Percentiles rank a stretch among this genome's conserved stretches.
These are phyloP conservation scores for Panellus pusillus DNA, from an alignment of 768 basidiomycete genomes.

Conservation along the genomic window DNA sequence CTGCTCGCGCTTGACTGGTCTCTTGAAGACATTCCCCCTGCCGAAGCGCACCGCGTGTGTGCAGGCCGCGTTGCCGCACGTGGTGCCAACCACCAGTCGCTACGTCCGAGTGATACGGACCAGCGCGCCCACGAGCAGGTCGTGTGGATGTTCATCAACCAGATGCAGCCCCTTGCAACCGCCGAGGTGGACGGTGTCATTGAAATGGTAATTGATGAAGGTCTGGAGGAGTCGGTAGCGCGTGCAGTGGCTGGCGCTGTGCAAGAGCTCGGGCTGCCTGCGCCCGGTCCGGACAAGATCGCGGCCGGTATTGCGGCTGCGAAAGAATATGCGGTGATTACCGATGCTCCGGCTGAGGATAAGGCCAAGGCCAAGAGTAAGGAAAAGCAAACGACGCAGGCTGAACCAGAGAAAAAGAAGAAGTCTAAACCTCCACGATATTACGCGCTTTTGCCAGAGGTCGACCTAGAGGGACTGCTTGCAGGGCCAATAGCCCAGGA, in stretches of 20 bases:
- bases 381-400: slow-evolving; percentile 27
- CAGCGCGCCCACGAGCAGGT: slow-evolving; percentile 69
- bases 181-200: slow-evolving; percentile 68
- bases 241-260: slow-evolving; percentile 61
- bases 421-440: slow-evolving; percentile 55
- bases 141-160: slow-evolving; percentile 75
- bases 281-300: slow-evolving; percentile 58
- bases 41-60: slow-evolving; percentile 73
- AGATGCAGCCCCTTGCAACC: slow-evolving; percentile 59
- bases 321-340: slow-evolving; percentile 32
- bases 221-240: slow-evolving; percentile 52
- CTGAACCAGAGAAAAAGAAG: slow-evolving; percentile 32
- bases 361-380: slow-evolving; percentile 40
- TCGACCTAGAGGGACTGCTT: slow-evolving; percentile 57
- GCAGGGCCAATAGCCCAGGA: slow-evolving; percentile 37
- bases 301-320: slow-evolving; percentile 52
- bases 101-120: slow-evolving; percentile 53
- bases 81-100: slow-evolving; percentile 83
- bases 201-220: slow-evolving; percentile 62
- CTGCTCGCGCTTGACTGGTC: slow-evolving; percentile 84
- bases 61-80: slow-evolving; percentile 70
- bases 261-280: slow-evolving; percentile 50
- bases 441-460: slow-evolving; percentile 75
- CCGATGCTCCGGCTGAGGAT: slow-evolving; percentile 34
- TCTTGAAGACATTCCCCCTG: slow-evolving; percentile 48